Conservation (phyloP, 2,329 filamentous ascomycete species). For the Paramyrothecium sp. region DNA sequence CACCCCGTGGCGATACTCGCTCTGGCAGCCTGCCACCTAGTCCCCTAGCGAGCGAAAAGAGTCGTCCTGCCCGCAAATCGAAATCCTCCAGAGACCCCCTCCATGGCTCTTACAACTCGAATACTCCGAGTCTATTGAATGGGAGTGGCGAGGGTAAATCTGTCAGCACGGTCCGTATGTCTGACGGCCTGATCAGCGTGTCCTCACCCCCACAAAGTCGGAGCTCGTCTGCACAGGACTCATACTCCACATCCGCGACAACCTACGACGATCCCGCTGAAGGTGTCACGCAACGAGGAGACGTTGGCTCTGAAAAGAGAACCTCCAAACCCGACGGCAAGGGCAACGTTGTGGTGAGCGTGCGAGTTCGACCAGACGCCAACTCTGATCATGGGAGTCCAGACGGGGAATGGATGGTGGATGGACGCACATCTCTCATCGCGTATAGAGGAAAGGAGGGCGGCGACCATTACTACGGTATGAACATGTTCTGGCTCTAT, state of each 20-base stretch:
- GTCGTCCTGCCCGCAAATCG: slow-evolving; percentile 47
- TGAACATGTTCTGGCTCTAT: slow-evolving; percentile 24
- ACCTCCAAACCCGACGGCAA: slow-evolving; percentile 68
- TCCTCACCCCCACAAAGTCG: slow-evolving; percentile 85
- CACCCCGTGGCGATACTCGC: slow-evolving; percentile 66
- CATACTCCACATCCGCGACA: slow-evolving; percentile 86
- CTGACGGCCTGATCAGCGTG: slow-evolving; percentile 73
- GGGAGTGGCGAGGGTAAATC: slow-evolving; percentile 76
- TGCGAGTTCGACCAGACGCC: slow-evolving; percentile 84
- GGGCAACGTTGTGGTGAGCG: slow-evolving; percentile 94
- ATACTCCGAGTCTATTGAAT: slow-evolving; percentile 74
- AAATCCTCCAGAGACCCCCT: slow-evolving; percentile 56
- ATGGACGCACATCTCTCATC: slow-evolving; percentile 78
- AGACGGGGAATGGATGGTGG: slow-evolving; percentile 89
- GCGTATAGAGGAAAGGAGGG: slow-evolving; percentile 85
- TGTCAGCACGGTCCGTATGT: slow-evolving; percentile 64
- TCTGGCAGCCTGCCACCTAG: slow-evolving; percentile 55
- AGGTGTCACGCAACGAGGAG: slow-evolving; percentile 30
- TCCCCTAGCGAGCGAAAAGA: slow-evolving; percentile 52
- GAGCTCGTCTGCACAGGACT: slow-evolving; percentile 88
- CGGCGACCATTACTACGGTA: slow-evolving; percentile 91
- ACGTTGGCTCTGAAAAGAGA: slow-evolving; percentile 40
- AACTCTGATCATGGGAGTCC: slow-evolving; percentile 58
- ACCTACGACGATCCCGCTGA: slow-evolving; percentile 81
- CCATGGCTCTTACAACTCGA: slow-evolving; percentile 44